These are phyloP conservation scores for Macroventuria anomochaeta DNA, from an alignment of 2,329 filamentous ascomycete genomes.

Conservation along the genomic window DNA sequence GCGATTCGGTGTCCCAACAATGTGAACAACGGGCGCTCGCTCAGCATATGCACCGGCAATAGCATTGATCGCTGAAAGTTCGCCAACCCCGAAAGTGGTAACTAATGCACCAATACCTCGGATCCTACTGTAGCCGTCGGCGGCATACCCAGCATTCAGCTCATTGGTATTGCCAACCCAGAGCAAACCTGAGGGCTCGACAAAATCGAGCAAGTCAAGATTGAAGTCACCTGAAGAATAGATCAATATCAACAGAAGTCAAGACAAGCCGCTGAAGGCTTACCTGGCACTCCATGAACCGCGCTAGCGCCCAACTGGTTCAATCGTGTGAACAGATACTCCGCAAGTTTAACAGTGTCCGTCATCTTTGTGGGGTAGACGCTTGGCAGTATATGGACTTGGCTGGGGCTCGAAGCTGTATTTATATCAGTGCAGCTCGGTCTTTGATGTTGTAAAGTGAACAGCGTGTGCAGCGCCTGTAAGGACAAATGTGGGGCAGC, in stretches of 20 bases:
- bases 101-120: conserved; percentile 69
- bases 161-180: conserved; percentile 62
- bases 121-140: conserved; percentile 62
- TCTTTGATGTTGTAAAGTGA: neutral
- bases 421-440: neutral
- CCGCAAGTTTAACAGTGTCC: conserved; percentile 30
- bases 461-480: no score
- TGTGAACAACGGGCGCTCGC: conserved; percentile 70
- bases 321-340: conserved; percentile 35
- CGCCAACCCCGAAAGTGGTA: conserved; percentile 77
- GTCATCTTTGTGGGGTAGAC: neutral
- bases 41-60: conserved; percentile 77
- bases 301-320: conserved; percentile 49
- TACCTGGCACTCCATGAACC: conserved; percentile 51
- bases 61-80: conserved; percentile 73
- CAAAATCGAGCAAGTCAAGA: conserved; percentile 43
- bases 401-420: no score
- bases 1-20: conserved; percentile 61
- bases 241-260: neutral
- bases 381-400: neutral
- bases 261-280: neutral
- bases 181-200: conserved; percentile 44
- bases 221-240: conserved; percentile 35
- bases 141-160: conserved; percentile 61
- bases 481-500: no score